Evolutionary conservation across 2,329 filamentous ascomycete species (phyloP).

Genomic region (Chrysoporthe deuterocubensis): DNA sequence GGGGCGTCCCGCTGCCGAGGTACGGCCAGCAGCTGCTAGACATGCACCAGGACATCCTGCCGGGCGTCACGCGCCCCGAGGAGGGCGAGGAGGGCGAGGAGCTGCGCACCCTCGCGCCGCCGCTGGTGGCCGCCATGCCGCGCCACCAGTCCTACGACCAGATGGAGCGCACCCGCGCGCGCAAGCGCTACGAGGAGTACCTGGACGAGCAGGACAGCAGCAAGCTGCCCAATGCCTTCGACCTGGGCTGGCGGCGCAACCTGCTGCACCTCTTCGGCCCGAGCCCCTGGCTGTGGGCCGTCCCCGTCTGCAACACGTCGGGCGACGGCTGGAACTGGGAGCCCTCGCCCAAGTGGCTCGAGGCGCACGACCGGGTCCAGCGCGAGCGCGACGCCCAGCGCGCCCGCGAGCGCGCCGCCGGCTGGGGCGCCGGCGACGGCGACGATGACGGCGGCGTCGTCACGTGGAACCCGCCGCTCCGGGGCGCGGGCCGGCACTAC

Average conservation of each 20-base stretch:
- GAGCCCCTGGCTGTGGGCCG: slow-evolving; percentile 70
- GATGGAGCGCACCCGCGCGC: slow-evolving; percentile 58
- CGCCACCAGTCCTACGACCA: slow-evolving; percentile 58
- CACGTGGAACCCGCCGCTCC: slow-evolving; percentile 35
- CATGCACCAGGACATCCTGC: slow-evolving; percentile 79
- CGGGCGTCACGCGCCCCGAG: slow-evolving; percentile 78
- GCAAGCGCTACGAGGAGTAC: slow-evolving; percentile 68
- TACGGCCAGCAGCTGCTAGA: slow-evolving; percentile 78
- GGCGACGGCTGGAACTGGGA: slow-evolving; percentile 97
- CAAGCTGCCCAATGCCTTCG: slow-evolving; percentile 90
- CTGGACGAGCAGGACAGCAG: slow-evolving; percentile 88
- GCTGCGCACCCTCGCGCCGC: slow-evolving; percentile 36
- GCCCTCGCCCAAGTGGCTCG: slow-evolving; percentile 76
- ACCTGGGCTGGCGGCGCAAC: slow-evolving; percentile 83
- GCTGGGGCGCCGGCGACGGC: slow-evolving; percentile 60
- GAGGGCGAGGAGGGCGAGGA: slow-evolving; percentile 86
- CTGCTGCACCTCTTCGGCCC: slow-evolving; percentile 81
- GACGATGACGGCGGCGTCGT: slow-evolving; percentile 29
- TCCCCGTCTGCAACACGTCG: slow-evolving; percentile 83
- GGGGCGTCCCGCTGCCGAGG: slow-evolving; percentile 56
- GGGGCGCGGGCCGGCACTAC: slow-evolving; percentile 40
- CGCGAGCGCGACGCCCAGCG: slow-evolving; percentile 63
- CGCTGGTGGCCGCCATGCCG: slow-evolving; percentile 38
- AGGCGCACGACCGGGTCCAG: slow-evolving; percentile 67
- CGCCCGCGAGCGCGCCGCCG: slow-evolving; percentile 66